Evolutionary conservation across 2,329 filamentous ascomycete species (phyloP).

Genomic region (Hysterium pulicare): DNA sequence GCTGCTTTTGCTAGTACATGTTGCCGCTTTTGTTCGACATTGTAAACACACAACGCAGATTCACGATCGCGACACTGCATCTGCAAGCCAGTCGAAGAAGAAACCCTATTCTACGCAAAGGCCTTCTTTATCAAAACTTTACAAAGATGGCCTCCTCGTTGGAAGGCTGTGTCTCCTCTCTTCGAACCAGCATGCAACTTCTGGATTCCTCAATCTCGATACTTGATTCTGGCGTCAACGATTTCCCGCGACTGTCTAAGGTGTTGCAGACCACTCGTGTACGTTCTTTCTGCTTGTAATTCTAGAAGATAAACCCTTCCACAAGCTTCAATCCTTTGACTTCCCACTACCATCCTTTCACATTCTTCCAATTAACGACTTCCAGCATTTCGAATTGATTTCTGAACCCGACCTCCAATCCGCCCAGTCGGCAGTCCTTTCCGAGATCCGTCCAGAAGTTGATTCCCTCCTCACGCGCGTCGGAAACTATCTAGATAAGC

Average conservation of each 20-base stretch:
- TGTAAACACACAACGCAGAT: conserved; percentile 2
- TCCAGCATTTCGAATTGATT: conserved; percentile 86
- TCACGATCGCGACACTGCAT: background rate
- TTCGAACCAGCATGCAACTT: conserved; percentile 59
- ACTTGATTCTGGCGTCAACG: conserved; percentile 59
- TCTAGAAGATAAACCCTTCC: background rate
- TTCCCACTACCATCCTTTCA: background rate
- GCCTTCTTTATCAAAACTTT: background rate
- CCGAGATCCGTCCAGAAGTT: conserved; percentile 87
- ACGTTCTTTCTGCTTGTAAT: conserved; percentile 19
- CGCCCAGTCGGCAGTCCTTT: conserved; percentile 79
- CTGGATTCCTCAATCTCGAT: conserved; percentile 62
- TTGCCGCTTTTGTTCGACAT: background rate
- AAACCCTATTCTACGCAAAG: too few relatives aligned
- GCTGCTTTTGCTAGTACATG: conserved; percentile 2
- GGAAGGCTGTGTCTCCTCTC: conserved; percentile 57
- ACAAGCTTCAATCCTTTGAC: background rate
- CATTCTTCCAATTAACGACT: background rate
- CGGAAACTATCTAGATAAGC: conserved; percentile 77
- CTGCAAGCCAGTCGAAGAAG: too few relatives aligned
- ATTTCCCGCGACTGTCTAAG: conserved; percentile 61
- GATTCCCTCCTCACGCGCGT: conserved; percentile 74
- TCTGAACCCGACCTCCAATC: conserved; percentile 77
- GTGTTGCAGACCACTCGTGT: conserved; percentile 62
- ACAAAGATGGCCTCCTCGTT: conserved; percentile 43